Base-by-base conservation (phyloP, 2,329 filamentous ascomycete genomes). In the Alternaria sp. region DNA sequence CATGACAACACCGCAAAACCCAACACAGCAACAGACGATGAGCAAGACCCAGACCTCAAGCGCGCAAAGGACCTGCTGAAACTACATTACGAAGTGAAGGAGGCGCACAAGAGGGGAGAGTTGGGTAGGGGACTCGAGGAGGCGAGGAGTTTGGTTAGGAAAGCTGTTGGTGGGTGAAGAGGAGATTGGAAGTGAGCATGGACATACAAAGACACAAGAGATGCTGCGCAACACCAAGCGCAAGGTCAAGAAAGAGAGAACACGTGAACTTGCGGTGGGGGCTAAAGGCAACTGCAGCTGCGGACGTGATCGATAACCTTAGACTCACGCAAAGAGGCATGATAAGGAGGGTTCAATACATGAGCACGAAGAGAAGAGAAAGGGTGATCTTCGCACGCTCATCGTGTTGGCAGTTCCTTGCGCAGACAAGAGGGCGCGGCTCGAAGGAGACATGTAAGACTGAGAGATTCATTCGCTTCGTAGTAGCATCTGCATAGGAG, bases 21-120 rank as follows among this genome's bases (percentile, higher is more conserved):
- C 16, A 38, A n/a, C 22, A 25, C 41, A 43, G 11, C 48, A 28
- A 46, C 10, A 10, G 22, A 49, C 34, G 59, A 67, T 58, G 56
- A 64, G 51, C 25, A 68, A 14, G 70, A 76, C 22, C 63, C 71
- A 0, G 85, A 88, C 55, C 76, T 89, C n/a, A 79, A 79, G 60
- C 81, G 86, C n/a, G 87, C 86, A 40, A 85, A 83, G 60, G 86
- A 89, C 57, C 75, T 90, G 6, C 78, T 89, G 3, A 80, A 84
- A 41, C 74, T 89, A 51, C 87, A 89, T 66, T 81, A 85, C 56
- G 78, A 80, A 55, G 82, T 89, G 62, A 87, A 87, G 67, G 74
- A 85, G 57, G 82, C 82, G 60, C 81, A 84, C 66, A 78, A 81
- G 69, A 77, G 78, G 32, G 79, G 79, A 22, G 80, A 81, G 32